A percentile compares a stretch with the other conserved stretches of the same genome.
These are phyloP conservation scores for Phyllachora maydis DNA, from an alignment of 2,329 filamentous ascomycete genomes.

Conservation along the genomic window DNA sequence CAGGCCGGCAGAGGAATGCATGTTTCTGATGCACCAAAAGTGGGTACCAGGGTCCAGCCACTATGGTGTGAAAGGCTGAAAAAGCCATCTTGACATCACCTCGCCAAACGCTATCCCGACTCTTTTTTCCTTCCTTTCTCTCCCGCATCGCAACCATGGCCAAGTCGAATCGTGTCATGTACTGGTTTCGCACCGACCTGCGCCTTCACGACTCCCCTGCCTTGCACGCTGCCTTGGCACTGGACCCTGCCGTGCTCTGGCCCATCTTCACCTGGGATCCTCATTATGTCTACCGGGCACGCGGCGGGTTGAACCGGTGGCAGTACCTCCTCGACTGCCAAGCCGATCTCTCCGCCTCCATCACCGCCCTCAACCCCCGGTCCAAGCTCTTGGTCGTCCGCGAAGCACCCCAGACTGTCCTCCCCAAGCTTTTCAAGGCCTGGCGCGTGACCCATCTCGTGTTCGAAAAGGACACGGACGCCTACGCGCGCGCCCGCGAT, in stretches of 20 bases:
- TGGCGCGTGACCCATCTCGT: constrained; percentile 61
- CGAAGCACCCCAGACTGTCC: constrained; percentile 49
- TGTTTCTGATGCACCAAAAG: too few relatives aligned
- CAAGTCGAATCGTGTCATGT: constrained; percentile 3
- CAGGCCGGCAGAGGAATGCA: too few relatives aligned
- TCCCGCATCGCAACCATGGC: too few relatives aligned
- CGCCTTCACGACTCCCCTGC: constrained; percentile 61
- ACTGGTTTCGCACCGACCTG: constrained; percentile 59
- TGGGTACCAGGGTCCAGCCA: too few relatives aligned
- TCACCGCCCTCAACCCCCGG: constrained; percentile 47
- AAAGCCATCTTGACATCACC: too few relatives aligned
- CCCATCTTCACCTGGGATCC: constrained; percentile 68
- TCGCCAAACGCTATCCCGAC: too few relatives aligned
- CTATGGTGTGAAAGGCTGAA: too few relatives aligned
- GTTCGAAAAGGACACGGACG: constrained; percentile 62
- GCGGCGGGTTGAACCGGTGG: constrained; percentile 54
- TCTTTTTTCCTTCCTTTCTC: too few relatives aligned
- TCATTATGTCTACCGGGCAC: constrained; percentile 54
- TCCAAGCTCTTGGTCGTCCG: constrained; percentile 53
- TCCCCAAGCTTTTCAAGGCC: constrained; percentile 51
- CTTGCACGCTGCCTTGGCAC: constrained; percentile 47
- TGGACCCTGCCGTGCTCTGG: constrained; percentile 48
- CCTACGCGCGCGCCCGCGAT: constrained; percentile 48
- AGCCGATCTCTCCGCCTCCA: constrained; percentile 43
- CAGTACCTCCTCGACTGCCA: constrained; percentile 61